Evolutionary conservation across 768 basidiomycete genomes (phyloP).

Genomic region (Tylopilus plumbeoviolaceoides): DNA sequence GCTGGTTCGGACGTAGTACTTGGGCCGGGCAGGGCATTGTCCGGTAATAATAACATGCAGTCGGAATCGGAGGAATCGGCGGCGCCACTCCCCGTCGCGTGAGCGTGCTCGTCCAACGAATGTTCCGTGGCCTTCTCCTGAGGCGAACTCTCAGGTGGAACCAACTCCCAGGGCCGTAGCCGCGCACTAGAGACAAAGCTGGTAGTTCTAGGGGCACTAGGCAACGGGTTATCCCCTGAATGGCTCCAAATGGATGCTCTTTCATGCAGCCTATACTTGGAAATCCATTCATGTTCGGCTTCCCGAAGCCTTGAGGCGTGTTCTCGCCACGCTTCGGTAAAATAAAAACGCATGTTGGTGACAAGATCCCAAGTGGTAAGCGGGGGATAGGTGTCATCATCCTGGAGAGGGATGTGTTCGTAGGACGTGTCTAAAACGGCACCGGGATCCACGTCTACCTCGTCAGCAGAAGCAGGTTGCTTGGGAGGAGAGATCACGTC

Average conservation of each 20-base stretch:
- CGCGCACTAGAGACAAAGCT: constrained; percentile 10
- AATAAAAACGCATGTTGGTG: constrained; percentile 24
- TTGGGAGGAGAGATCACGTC: background rate
- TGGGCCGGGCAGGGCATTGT: background rate
- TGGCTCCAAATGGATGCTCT: constrained; percentile 1
- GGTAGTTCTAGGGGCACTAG: constrained; percentile 5
- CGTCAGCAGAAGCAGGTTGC: background rate
- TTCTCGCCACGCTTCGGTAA: constrained; percentile 18
- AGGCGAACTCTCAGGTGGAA: background rate
- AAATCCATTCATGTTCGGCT: constrained; percentile 5
- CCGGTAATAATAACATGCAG: background rate
- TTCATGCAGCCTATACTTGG: background rate
- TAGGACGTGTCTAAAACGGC: constrained; percentile 10
- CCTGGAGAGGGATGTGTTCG: constrained; percentile 13
- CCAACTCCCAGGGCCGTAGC: constrained; percentile 17
- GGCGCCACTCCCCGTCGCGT: background rate
- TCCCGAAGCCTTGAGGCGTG: constrained; percentile 11
- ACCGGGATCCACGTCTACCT: background rate
- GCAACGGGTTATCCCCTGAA: background rate
- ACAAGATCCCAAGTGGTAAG: constrained; percentile 14
- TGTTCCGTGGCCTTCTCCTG: background rate
- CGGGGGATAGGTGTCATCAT: constrained; percentile 16
- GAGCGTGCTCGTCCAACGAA: background rate
- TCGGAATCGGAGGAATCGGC: background rate
- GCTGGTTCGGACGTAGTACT: background rate